Evolutionary conservation across 495 filamentous ascomycete species (phyloP), one percentile per base, ranked within the genome.

Genomic region (Podospora bellae-mahoneyi): DNA sequence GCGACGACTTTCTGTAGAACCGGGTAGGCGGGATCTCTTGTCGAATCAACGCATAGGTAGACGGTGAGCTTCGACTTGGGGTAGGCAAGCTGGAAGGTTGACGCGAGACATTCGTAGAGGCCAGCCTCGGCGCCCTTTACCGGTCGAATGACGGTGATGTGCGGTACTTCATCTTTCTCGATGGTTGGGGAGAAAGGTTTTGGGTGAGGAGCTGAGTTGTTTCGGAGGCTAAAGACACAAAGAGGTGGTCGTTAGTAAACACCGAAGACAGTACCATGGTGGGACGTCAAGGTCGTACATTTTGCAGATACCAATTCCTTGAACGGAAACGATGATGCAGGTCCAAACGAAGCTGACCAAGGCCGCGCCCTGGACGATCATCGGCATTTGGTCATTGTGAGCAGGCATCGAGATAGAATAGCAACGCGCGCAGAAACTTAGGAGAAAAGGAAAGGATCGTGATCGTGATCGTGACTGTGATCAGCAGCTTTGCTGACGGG

Each of bases 81-180:
- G 74, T 98, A 99, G 59, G 84, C 84, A 68, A 96, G 92, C 27
- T 83, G 87, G 80, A 97, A 96, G 20, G 91, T 92, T 18, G 94
- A 90, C n/a, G 92, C 89, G 53, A 99, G 89, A 68, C 95, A 97
- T 70, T 95, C 91, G 80, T 96, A 97, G 28, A 98, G 88, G 72
- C 90, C 85, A 1, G 91, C 89, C 73, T 99, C 96, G 57, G 96
- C 85, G 66, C 94, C 96, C 79, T 97, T 97, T 66, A 96, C 88
- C 0, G 96, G 96, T 4, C 96, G 91, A 68, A 99, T 92, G 66
- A 96, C 86, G 34, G 94, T 97, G 72, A 99, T 84, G 80, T 93
- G 91, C n/a, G 93, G 93, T 16, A 88, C 76, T 60, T 85, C 76
- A 62, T 83, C 71, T 20, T 77, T 67, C 6, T 77, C 75, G 4